Percentiles rank a stretch among this genome's conserved stretches.
Conservation (phyloP, 2,329 filamentous ascomycete species). For the Pleomassaria siparia region DNA sequence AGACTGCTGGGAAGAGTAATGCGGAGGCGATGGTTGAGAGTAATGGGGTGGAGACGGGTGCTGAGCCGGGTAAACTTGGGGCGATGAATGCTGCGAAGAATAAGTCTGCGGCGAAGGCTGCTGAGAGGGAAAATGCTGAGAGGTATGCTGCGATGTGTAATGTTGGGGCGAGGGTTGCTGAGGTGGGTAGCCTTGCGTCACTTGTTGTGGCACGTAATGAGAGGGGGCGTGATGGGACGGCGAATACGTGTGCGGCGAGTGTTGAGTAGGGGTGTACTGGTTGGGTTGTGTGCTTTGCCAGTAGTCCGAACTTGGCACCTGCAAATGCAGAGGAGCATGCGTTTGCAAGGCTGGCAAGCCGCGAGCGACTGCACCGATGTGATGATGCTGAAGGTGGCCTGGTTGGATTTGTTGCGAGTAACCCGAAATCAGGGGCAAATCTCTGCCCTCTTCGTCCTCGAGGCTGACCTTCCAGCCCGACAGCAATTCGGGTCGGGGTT, state of each 20-base stretch:
- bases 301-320: conserved; percentile 31
- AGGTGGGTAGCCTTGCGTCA: conserved; percentile 22
- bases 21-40: conserved; percentile 19
- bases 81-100: conserved; percentile 11
- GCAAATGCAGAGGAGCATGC: conserved; percentile 30
- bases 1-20: conserved; percentile 5
- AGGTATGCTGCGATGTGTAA: conserved; percentile 14
- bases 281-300: conserved; percentile 30
- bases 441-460: conserved; percentile 41
- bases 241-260: conserved; percentile 28
- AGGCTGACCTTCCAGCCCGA: conserved; percentile 42
- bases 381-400: conserved; percentile 31
- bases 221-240: conserved; percentile 20
- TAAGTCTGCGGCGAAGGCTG: conserved; percentile 19
- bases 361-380: conserved; percentile 23
- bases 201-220: conserved; percentile 23
- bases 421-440: conserved; percentile 30
- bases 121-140: conserved; percentile 13
- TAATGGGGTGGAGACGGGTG: conserved; percentile 31
- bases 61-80: conserved; percentile 18
- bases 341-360: conserved; percentile 23
- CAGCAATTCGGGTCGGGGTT: conserved; percentile 36
- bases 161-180: conserved; percentile 19
- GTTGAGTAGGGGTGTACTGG: conserved; percentile 28
- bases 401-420: conserved; percentile 34